Evolutionary conservation across 2,329 filamentous ascomycete genomes (phyloP).

Genomic region (Dactylonectria estremocensis): DNA sequence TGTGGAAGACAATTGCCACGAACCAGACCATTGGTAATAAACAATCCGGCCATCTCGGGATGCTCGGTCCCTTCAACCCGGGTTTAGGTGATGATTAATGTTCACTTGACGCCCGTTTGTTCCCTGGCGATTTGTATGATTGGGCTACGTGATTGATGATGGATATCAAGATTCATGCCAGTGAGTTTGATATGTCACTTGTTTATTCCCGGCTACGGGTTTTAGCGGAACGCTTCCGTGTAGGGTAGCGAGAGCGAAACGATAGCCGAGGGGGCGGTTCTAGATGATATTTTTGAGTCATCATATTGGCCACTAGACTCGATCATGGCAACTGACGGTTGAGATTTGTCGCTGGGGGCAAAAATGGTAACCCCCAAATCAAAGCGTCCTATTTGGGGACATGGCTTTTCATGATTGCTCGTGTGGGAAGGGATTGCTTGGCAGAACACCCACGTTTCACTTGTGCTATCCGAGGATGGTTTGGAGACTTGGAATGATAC

Average conservation of each 20-base stretch:
- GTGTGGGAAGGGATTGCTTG: background rate
- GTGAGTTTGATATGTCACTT: background rate
- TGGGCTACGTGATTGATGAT: background rate
- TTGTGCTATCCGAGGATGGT: too few relatives aligned
- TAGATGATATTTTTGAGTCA: background rate
- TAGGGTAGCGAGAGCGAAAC: background rate
- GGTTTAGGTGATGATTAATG: background rate
- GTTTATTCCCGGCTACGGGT: background rate
- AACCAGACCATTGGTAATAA: conserved; percentile 1
- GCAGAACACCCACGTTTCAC: too few relatives aligned
- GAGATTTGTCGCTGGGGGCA: background rate
- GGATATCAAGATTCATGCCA: background rate
- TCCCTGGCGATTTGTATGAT: background rate
- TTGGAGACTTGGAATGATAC: too few relatives aligned
- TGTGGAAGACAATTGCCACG: background rate
- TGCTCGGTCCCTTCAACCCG: background rate
- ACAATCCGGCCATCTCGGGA: background rate
- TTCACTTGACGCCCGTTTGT: background rate
- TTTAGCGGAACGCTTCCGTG: conserved; percentile 1
- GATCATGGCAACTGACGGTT: background rate
- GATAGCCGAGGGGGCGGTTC: background rate
- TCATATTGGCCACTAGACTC: background rate
- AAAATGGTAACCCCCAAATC: background rate
- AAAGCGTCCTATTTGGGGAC: background rate
- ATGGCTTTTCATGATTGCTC: background rate